Conservation (phyloP, 2,329 filamentous ascomycete species). For the Neonectria hederae region DNA sequence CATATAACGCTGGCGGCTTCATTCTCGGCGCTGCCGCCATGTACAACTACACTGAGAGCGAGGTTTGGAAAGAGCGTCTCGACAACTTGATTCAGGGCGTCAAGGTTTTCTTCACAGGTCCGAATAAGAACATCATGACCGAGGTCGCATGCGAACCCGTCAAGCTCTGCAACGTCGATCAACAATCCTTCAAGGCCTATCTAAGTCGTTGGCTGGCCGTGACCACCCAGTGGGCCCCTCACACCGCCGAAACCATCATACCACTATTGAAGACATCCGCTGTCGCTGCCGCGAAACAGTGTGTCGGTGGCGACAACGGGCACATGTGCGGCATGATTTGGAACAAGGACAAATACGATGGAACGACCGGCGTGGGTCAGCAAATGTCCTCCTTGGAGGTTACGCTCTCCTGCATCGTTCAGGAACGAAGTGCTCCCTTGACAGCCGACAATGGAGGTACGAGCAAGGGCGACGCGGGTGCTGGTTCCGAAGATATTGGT, state of each 20-base stretch:
- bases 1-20: constrained; percentile 74
- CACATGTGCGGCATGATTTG: constrained; percentile 70
- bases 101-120: constrained; percentile 63
- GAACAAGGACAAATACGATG: constrained; percentile 66
- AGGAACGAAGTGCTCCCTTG: constrained; percentile 52
- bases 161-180: constrained; percentile 68
- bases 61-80: constrained; percentile 66
- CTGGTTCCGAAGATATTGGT: constrained; percentile 58
- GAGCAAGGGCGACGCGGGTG: constrained; percentile 57
- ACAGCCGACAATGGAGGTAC: constrained; percentile 67
- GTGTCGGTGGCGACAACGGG: constrained; percentile 64
- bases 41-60: constrained; percentile 67
- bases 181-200: constrained; percentile 72
- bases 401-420: constrained; percentile 68
- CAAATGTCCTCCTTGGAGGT: constrained; percentile 76
- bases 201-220: constrained; percentile 69
- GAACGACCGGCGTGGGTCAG: constrained; percentile 70
- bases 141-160: constrained; percentile 73
- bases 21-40: constrained; percentile 74
- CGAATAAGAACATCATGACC: constrained; percentile 66
- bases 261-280: constrained; percentile 65
- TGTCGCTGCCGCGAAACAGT: constrained; percentile 65
- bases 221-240: constrained; percentile 71
- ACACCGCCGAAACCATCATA: constrained; percentile 63
- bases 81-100: constrained; percentile 65